Conservation (phyloP, 2,329 filamentous ascomycete species). For the Fusarium sp. region DNA sequence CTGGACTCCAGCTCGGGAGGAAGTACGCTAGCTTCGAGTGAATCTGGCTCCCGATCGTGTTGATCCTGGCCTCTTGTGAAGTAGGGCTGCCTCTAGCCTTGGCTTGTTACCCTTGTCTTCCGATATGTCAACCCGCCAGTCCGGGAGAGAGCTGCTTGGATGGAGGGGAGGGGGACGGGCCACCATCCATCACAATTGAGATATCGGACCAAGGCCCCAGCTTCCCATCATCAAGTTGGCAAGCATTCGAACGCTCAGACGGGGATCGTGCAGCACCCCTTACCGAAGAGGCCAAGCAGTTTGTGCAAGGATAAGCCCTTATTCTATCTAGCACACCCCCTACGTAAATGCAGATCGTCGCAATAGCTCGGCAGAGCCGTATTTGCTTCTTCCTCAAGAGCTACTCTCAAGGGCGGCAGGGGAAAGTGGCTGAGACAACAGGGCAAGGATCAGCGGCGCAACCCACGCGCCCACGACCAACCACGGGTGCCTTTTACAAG, state of each 20-base stretch:
- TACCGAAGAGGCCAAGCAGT: background rate
- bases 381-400: constrained; percentile 7
- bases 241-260: constrained; percentile 21
- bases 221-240: background rate
- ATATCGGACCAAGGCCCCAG: background rate
- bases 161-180: background rate
- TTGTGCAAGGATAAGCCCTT: background rate
- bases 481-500: background rate
- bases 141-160: constrained; percentile 11
- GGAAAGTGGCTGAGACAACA: constrained; percentile 8
- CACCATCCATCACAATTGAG: background rate
- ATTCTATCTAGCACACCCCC: background rate
- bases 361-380: background rate
- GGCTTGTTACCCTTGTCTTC: constrained; percentile 2
- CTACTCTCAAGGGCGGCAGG: constrained; percentile 1
- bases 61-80: constrained; percentile 30
- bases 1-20: background rate
- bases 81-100: constrained; percentile 20
- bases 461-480: background rate
- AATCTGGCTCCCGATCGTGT: constrained; percentile 21
- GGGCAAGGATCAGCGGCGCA: constrained; percentile 20
- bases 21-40: background rate
- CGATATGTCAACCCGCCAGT: constrained; percentile 31
- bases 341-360: constrained; percentile 24
- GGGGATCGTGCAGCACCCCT: constrained; percentile 11